Base-by-base conservation (phyloP, 805 yeast genomes). In the Candida tammaniensis region DNA sequence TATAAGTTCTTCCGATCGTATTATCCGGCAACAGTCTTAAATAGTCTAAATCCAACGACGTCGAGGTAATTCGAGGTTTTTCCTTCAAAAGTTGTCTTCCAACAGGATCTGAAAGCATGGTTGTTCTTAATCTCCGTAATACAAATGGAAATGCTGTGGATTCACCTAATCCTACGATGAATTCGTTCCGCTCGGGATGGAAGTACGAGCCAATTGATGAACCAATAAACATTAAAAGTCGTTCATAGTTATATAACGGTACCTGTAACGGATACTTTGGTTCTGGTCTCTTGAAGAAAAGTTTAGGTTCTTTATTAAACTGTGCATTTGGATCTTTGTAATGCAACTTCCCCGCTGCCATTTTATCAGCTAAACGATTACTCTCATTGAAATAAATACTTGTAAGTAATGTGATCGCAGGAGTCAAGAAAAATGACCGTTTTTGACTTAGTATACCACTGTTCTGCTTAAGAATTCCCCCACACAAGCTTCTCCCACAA, bases 111-210 rank as follows among this genome's bases (percentile, higher is more conserved):
- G 70, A 52, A 12, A 93, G 71, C 97, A 93, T 91, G 41, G 76
- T 76, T 17, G 67, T 66, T 46, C 86, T 78, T 38, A 93, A 58
- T 11, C 69, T 59, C 14, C 67, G 69, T 34, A 94, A 69, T 21
- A 88, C 77, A 19, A 70, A 72, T 7, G 82, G 79, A 25, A 83
- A 67, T 6, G 96, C 95, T 0, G 96, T 83, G 11, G 91, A 79
- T 55, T 93, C 98, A 1, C 98, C 98, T 46, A 85, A 66, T 24
- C 85, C 88, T 15, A 82, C 88, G 38, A 85, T 82, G 49, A 81
- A 79, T 40, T 76, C 78, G 38, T 86, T 86, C 36, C 80, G 61
- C 48, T 82, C 87, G 5, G 93, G 95, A 49, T 83, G 88, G 32
- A 75, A 65, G 49, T 68, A 79, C 0, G 96, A 82, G 16, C 89